Base-by-base conservation (phyloP, 352 stramenopile genomes). In the Globisporangium mamillatum region DNA sequence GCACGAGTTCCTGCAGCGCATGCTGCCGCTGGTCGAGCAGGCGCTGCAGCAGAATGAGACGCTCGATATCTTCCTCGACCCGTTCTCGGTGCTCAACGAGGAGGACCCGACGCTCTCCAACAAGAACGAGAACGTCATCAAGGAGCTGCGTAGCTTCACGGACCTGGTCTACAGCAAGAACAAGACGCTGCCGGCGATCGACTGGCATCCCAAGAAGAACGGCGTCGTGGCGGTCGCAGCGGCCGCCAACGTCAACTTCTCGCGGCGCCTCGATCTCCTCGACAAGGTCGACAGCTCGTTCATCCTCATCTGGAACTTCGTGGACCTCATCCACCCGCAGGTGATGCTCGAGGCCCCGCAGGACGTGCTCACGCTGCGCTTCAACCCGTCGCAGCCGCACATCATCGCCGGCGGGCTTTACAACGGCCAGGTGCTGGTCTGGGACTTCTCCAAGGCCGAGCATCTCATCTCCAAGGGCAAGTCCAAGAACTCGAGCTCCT, bases 131-230 rank as follows among this genome's bases (percentile, higher is more conserved):
- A 97, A 96, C 70, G 79, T 88, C 25, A 90, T 98, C 68, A 93
- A 94, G 29, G 93, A 98, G 67, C 69, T 98, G 7, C 83, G 89
- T 1, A 97, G 89, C 60, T 98, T 98, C 70, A 97, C 91, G 36
- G 93, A 98, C 70, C 80, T 98, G n/a, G 75, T 95, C 27, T 97
- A 98, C 79, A 97, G 84, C 67, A 98, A 98, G 72, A 95, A 93
- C 82, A 98, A 97, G 74, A 90, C 80, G 4, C 73, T 98, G 4
- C 75, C 83, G 36, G 77, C 84, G 14, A 92, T 98, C 44, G 92
- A 98, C 68, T 98, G 94, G 94, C 88, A 98, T 41, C 93, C 93
- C 6, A 88, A 84, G 58, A 90, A 91, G 29, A 90, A 95, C 54
- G 91, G 91, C 41, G 82, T 98, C 20, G 69, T 98, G 18, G 93